Conservation (phyloP, 2,329 filamentous ascomycete genomes). For the Colletotrichum plurivorum region DNA sequence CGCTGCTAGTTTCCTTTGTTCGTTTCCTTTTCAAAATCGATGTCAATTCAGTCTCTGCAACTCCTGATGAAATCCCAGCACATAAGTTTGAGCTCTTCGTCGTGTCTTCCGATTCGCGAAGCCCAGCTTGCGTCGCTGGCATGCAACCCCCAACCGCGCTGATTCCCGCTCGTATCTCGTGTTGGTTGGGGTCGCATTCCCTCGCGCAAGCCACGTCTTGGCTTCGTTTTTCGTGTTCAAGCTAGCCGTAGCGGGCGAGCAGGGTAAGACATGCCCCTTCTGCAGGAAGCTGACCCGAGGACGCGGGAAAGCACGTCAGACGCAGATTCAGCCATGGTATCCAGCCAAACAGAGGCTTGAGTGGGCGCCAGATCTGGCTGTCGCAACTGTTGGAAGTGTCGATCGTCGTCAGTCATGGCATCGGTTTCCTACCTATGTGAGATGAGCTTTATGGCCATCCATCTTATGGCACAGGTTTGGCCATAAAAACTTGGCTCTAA, state of each 20-base stretch:
- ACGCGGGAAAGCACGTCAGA: not conserved
- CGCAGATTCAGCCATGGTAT: not conserved
- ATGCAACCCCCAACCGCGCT: not conserved
- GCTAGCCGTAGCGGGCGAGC: not conserved
- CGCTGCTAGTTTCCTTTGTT: not conserved
- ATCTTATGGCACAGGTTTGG: no score
- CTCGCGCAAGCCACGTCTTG: slow-evolving; percentile 14
- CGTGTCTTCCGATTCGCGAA: not conserved
- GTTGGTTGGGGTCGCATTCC: not conserved
- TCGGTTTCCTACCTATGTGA: no score
- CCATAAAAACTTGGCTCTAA: no score
- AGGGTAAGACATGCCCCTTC: not conserved
- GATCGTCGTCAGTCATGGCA: not conserved
- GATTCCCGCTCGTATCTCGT: not conserved
- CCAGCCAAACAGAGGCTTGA: not conserved
- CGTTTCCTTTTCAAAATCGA: not conserved
- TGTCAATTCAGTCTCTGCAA: not conserved
- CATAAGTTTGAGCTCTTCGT: not conserved
- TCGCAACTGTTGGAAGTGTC: not conserved
- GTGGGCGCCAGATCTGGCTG: not conserved
- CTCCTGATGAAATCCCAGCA: not conserved
- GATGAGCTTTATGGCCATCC: no score
- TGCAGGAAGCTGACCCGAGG: not conserved
- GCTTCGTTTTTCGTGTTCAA: slow-evolving; percentile 14
- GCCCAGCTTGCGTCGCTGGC: not conserved